These are phyloP conservation scores for Penicillium hesseltinei DNA, from an alignment of 2,329 filamentous ascomycete genomes.

Conservation along the genomic window DNA sequence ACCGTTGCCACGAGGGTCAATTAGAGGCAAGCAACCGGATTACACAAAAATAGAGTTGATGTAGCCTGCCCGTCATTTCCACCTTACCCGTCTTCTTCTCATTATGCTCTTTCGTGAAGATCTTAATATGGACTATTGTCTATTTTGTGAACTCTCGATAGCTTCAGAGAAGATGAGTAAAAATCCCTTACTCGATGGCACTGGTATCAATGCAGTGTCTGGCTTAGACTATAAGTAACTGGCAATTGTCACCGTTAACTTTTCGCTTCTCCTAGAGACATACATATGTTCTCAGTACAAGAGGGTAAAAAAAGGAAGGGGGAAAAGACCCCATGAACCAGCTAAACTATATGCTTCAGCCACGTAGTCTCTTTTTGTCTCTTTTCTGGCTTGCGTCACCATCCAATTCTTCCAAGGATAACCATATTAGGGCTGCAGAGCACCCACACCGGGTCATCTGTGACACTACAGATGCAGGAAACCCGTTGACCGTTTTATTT, in stretches of 20 bases:
- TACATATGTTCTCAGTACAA: not conserved
- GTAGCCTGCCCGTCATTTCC: slow-evolving; percentile 20
- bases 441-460: slow-evolving; percentile 7
- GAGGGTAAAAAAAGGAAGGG: not conserved
- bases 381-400: slow-evolving; percentile 6
- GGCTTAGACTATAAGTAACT: not conserved
- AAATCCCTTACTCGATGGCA: not conserved
- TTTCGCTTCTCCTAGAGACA: not conserved
- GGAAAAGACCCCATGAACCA: not conserved
- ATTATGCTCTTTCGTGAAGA: not conserved
- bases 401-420: not conserved
- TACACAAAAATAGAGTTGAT: slow-evolving; percentile 26
- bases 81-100: slow-evolving; percentile 2
- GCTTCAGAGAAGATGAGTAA: slow-evolving; percentile 5
- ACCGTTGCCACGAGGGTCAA: slow-evolving; percentile 2
- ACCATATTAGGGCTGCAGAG: slow-evolving; percentile 10
- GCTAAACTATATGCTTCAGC: not conserved
- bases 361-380: not conserved
- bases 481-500: slow-evolving; percentile 10
- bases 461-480: slow-evolving; percentile 11
- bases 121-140: not conserved
- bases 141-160: slow-evolving; percentile 7
- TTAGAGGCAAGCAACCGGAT: slow-evolving; percentile 6
- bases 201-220: slow-evolving; percentile 2
- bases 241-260: not conserved